A percentile compares a stretch with the other conserved stretches of the same genome.
Evolutionary conservation across 495 filamentous ascomycete species (phyloP).

Genomic region (Aspergillus mulundensis): DNA sequence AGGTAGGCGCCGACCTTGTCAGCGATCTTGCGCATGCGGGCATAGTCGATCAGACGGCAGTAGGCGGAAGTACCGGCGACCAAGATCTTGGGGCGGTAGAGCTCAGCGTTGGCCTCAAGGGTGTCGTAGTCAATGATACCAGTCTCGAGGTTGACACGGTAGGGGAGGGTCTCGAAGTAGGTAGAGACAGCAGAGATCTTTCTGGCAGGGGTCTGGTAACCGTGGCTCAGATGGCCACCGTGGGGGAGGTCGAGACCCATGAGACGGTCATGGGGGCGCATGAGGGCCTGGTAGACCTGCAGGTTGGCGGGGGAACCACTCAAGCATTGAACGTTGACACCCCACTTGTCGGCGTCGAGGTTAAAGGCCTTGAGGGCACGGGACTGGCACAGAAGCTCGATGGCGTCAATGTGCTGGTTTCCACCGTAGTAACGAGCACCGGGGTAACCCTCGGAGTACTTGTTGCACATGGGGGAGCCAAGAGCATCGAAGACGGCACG

Average conservation of each 20-base stretch:
- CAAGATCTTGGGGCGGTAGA: constrained; percentile 93
- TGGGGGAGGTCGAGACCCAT: constrained; percentile 98
- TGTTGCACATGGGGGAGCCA: constrained; percentile 99
- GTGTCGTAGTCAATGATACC: constrained; percentile 96
- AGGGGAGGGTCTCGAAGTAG: constrained; percentile 94
- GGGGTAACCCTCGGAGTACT: constrained; percentile 98
- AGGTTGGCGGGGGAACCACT: constrained; percentile 88
- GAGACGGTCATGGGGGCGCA: constrained; percentile 91
- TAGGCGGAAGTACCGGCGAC: constrained; percentile 98
- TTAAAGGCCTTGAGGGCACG: constrained; percentile 92
- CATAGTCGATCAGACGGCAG: constrained; percentile 97
- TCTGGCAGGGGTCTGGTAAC: constrained; percentile 88
- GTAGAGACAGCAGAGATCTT: constrained; percentile 95
- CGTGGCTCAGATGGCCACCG: constrained; percentile 96
- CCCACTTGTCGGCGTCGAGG: constrained; percentile 84
- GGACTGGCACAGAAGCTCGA: constrained; percentile 93
- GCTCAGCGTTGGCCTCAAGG: constrained; percentile 84
- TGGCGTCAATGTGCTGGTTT: constrained; percentile 96
- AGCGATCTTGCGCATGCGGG: constrained; percentile 91
- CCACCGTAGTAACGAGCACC: constrained; percentile 99
- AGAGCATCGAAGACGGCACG: constrained; percentile 94
- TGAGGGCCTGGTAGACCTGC: constrained; percentile 98
- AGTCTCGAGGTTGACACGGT: constrained; percentile 84
- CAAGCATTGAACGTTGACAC: constrained; percentile 97
- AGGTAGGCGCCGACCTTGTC: constrained; percentile 94